These are phyloP conservation scores for Rhododendron vialii DNA, from an alignment of 148 eudicot genomes.

Conservation along the genomic window DNA sequence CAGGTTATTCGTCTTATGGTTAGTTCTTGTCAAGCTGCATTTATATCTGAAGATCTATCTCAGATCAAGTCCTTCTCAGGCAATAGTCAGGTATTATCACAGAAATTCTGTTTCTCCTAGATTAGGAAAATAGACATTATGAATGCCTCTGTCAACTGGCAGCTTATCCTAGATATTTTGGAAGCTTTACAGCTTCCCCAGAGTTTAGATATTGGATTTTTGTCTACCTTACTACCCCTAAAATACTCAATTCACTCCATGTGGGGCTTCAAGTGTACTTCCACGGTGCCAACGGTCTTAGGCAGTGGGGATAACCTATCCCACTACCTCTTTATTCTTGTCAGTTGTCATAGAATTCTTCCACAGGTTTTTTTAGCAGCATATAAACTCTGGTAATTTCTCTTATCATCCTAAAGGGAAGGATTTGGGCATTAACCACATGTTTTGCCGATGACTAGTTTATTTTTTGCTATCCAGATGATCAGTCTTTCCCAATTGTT, in stretches of 20 bases:
- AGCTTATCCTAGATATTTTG: neutral
- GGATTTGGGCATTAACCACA: neutral
- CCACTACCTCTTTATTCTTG: too few relatives aligned
- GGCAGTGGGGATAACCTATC: neutral
- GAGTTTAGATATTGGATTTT: neutral
- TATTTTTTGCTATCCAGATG: neutral
- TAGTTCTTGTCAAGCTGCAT: neutral
- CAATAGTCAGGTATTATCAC: neutral
- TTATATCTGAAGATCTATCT: neutral
- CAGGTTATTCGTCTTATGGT: neutral
- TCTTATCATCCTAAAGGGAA: neutral
- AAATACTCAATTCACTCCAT: neutral
- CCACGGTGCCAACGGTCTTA: neutral
- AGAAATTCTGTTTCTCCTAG: neutral
- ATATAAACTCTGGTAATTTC: neutral
- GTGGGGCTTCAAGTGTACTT: neutral
- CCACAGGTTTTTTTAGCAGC: too few relatives aligned
- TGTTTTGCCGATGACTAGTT: neutral
- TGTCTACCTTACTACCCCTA: neutral
- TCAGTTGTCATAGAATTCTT: too few relatives aligned
- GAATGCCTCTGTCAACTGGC: neutral
- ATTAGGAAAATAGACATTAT: neutral
- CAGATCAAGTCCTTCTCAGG: neutral
- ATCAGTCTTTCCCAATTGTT: neutral
- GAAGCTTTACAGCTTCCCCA: neutral